Conservation (phyloP, 768 basidiomycete species). For the Roridomyces roridus region DNA sequence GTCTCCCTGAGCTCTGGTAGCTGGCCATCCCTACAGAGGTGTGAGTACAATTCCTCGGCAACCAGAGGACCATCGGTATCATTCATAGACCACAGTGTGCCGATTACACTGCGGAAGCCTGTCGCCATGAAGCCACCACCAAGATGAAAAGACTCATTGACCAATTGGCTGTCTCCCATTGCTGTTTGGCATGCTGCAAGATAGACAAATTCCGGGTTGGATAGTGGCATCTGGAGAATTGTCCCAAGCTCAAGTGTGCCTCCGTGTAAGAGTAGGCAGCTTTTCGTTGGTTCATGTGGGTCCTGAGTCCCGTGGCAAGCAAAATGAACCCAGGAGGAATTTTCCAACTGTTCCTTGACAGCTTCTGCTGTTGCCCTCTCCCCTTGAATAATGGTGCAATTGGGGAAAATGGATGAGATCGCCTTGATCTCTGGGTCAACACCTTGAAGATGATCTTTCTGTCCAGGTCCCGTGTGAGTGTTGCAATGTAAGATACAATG, state of each 20-base stretch:
- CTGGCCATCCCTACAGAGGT: neutral
- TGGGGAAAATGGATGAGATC: neutral
- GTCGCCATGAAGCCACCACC: neutral
- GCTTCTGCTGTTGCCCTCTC: slow-evolving; percentile 20
- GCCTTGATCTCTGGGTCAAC: neutral
- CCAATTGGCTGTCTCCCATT: slow-evolving; percentile 24
- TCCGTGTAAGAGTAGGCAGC: slow-evolving; percentile 28
- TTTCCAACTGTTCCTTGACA: slow-evolving; percentile 21
- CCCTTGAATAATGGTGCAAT: neutral
- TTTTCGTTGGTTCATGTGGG: slow-evolving; percentile 28
- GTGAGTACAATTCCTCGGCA: slow-evolving; percentile 28
- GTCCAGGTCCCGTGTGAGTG: slow-evolving; percentile 16
- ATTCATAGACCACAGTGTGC: slow-evolving; percentile 38
- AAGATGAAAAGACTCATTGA: neutral
- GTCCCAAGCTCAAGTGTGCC: slow-evolving; percentile 23
- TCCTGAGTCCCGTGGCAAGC: slow-evolving; percentile 42
- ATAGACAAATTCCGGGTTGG: slow-evolving; percentile 37
- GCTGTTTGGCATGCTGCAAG: slow-evolving; percentile 50
- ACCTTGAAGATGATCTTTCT: neutral
- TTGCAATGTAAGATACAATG: slow-evolving; percentile 27
- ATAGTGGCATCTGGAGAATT: slow-evolving; percentile 22
- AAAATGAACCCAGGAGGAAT: slow-evolving; percentile 35
- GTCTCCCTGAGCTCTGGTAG: neutral
- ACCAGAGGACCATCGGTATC: slow-evolving; percentile 33
- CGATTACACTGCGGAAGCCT: neutral